These are phyloP conservation scores for Euphorbia peplus DNA, from an alignment of 345 rosid species.

Conservation along the genomic window DNA sequence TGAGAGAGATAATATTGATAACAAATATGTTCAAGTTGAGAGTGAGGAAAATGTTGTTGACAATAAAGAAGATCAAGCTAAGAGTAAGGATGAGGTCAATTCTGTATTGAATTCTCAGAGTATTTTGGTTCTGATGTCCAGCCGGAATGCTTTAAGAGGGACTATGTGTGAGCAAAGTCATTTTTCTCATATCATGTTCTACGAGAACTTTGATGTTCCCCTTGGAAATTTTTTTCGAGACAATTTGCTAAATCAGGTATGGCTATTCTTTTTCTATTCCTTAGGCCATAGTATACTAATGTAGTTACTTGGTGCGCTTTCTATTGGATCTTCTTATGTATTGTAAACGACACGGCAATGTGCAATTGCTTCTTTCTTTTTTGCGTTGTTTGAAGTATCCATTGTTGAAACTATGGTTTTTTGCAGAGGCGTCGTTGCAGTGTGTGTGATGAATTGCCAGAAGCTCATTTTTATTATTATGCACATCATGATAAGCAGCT, in stretches of 20 bases:
- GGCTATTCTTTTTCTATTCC: slow-evolving; percentile 17
- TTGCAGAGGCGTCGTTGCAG: slow-evolving; percentile 67
- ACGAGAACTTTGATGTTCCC: slow-evolving; percentile 80
- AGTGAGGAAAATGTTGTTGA: slow-evolving; percentile 31
- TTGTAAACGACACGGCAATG: background rate
- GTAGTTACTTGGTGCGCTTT: background rate
- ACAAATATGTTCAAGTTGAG: slow-evolving; percentile 32
- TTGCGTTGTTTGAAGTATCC: slow-evolving; percentile 13
- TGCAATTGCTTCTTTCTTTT: slow-evolving; percentile 1
- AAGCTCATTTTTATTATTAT: slow-evolving; percentile 77
- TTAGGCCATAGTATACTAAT: slow-evolving; percentile 8
- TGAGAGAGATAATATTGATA: slow-evolving; percentile 25
- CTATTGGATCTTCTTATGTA: slow-evolving; percentile 1
- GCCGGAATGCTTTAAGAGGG: slow-evolving; percentile 62
- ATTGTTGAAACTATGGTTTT: slow-evolving; percentile 23
- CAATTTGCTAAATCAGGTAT: slow-evolving; percentile 83
- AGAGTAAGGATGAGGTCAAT: slow-evolving; percentile 42
- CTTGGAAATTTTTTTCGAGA: slow-evolving; percentile 80
- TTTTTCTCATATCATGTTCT: slow-evolving; percentile 90
- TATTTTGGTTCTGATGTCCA: slow-evolving; percentile 89
- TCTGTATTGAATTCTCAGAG: slow-evolving; percentile 53
- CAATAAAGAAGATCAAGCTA: slow-evolving; percentile 30
- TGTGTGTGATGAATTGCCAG: slow-evolving; percentile 61
- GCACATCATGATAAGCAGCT: slow-evolving; percentile 81
- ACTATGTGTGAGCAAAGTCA: slow-evolving; percentile 83